Base-by-base conservation (phyloP, 495 filamentous ascomycete species). In the Tuber indicum region DNA sequence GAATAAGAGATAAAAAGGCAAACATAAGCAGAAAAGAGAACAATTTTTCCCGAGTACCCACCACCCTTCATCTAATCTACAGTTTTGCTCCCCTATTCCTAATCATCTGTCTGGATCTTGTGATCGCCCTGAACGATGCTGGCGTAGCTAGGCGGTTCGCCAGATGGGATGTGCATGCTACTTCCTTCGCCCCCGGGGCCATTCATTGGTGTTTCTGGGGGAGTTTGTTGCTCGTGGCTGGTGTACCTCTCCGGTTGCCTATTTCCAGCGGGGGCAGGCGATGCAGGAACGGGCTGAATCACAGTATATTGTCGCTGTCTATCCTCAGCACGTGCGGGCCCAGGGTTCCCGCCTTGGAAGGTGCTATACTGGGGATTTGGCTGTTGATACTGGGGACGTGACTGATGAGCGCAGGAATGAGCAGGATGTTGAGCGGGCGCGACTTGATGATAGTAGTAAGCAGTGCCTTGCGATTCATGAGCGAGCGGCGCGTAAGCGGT, bases 51-150 rank as follows among this genome's bases (percentile, higher is more conserved):
- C 58, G 12, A 36, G 58, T 19, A 66, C 58, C 58, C 26, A 66
- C 26, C 58, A 36, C 58, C 58, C 26, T 66, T 66, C 58, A 66
- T 66, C 58, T 66, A 66, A 66, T 66, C 58, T 36, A 66, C 58
- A 66, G 14, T 36, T 66, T 36, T 66, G 58, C 32, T 47, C 32
- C 47, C 41, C 23, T 14, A 69, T 79, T 72, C 72, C 75, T 89
- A 93, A 75, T 93, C 90, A 47, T 88, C 86, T 5, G 86, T 88
- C 88, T 97, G 94, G 58, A 97, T 86, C 87, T 98, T 98, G 83
- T 97, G 83, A 83, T 97, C 94, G 19, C 93, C 94, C 84, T 89
- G 90, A 49, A 96, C 91, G 49, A 93, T 93, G 86, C 96, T 92
- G 69, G 91, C 91, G 86, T 96, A 96, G 39, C 91, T 93, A 46